Evolutionary conservation across 2,329 filamentous ascomycete genomes (phyloP).

Genomic region (Mycogone perniciosa): DNA sequence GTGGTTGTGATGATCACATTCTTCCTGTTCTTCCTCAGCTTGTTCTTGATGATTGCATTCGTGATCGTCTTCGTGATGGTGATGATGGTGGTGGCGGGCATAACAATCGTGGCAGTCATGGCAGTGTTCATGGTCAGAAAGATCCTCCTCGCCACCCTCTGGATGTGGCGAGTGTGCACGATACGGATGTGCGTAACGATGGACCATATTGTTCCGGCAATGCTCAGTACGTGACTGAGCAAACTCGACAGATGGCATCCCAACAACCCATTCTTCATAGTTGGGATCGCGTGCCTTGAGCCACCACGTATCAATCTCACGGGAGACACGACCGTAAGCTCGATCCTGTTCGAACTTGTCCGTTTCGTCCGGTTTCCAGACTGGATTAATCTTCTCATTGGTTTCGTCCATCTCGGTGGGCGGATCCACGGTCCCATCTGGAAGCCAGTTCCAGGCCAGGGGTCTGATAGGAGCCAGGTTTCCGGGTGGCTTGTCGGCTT

Average conservation of each 20-base stretch:
- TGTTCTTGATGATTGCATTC: constrained; percentile 36
- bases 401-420: constrained; percentile 29
- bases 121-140: constrained; percentile 33
- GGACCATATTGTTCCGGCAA: constrained; percentile 53
- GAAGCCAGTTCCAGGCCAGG: constrained; percentile 51
- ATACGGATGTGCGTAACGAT: constrained; percentile 45
- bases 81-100: constrained; percentile 26
- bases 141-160: constrained; percentile 32
- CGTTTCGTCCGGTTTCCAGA: constrained; percentile 45
- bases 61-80: constrained; percentile 45
- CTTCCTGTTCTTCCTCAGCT: constrained; percentile 13
- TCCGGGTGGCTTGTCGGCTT: constrained; percentile 43
- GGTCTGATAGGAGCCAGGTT: constrained; percentile 45
- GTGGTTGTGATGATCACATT: constrained; percentile 12
- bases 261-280: constrained; percentile 50
- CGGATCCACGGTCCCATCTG: constrained; percentile 29
- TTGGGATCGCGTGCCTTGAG: constrained; percentile 54
- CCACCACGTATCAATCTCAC: constrained; percentile 62
- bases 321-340: constrained; percentile 54
- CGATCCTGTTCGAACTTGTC: constrained; percentile 55
- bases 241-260: constrained; percentile 55
- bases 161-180: constrained; percentile 33
- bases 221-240: constrained; percentile 51
- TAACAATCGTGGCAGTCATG: constrained; percentile 28
- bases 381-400: constrained; percentile 39